Percentiles rank a stretch among this genome's conserved stretches.
Conservation (phyloP, 371 early-diverging fungal species). For the Mortierella polycephala region DNA sequence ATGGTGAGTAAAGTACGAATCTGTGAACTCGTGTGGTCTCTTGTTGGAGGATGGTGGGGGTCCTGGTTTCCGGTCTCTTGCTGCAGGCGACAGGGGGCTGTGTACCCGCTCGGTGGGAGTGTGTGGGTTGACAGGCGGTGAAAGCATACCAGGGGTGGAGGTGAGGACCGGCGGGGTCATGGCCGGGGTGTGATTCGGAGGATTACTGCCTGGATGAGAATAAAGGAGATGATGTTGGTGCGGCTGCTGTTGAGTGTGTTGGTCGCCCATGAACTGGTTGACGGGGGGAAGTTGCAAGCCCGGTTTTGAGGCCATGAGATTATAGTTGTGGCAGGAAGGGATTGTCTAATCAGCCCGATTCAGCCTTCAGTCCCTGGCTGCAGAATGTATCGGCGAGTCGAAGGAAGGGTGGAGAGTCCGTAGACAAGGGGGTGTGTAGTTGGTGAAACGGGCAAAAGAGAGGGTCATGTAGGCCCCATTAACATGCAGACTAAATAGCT, state of each 20-base stretch:
- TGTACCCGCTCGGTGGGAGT: constrained; percentile 29
- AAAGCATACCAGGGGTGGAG: constrained; percentile 32
- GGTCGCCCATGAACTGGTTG: constrained; percentile 8
- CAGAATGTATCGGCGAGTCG: no score
- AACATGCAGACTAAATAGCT: not conserved
- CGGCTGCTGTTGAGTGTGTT: constrained; percentile 3
- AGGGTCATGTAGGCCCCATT: no score
- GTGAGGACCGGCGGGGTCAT: constrained; percentile 29
- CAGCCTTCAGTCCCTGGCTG: no score
- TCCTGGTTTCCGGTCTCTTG: constrained; percentile 13
- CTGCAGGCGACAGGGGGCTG: constrained; percentile 15
- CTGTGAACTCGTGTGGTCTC: constrained; percentile 19
- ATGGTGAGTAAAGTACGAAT: constrained; percentile 41
- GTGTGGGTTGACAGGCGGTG: constrained; percentile 21
- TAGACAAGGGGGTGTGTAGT: no score
- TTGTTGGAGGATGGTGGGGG: not conserved
- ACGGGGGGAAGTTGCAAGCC: constrained; percentile 9
- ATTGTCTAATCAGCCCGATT: not conserved
- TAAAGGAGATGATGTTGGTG: constrained; percentile 17
- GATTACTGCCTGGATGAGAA: constrained; percentile 4
- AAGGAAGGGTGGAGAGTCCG: no score
- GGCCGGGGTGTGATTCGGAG: constrained; percentile 1
- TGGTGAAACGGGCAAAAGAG: not conserved
- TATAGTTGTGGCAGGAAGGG: no score
- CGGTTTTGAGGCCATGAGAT: not conserved